Evolutionary conservation across 2,329 filamentous ascomycete species (phyloP).

Genomic region (Fusarium brachygibbosum): DNA sequence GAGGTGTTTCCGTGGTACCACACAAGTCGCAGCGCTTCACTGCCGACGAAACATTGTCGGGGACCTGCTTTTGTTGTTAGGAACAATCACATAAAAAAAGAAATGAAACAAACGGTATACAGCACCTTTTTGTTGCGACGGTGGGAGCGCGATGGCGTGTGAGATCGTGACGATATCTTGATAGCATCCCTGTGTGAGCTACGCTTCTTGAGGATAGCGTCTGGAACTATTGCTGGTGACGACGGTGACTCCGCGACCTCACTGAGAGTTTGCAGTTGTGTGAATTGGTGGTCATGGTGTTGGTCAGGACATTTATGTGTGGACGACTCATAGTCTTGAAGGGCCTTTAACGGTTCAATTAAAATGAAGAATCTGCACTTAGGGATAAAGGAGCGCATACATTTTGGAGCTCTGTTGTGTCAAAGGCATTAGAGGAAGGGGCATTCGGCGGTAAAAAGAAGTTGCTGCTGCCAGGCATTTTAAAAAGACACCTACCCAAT

Average conservation of each 20-base stretch:
- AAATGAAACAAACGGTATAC: background rate
- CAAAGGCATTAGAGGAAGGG: background rate
- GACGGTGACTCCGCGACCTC: background rate
- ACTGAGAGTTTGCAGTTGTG: background rate
- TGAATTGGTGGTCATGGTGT: background rate
- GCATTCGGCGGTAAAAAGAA: background rate
- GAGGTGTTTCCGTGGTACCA: slow-evolving; percentile 3
- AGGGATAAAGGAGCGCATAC: background rate
- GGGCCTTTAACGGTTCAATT: background rate
- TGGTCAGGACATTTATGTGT: no score
- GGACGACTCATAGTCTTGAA: background rate
- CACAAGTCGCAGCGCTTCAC: background rate
- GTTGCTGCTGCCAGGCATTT: background rate
- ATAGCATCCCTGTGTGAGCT: background rate
- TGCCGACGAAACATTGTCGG: background rate
- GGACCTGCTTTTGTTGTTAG: background rate
- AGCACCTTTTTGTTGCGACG: background rate
- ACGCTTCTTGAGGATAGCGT: background rate
- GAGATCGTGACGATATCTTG: background rate
- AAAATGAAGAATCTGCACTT: background rate
- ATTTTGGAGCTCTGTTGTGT: background rate
- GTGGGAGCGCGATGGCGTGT: background rate
- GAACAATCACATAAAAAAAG: background rate
- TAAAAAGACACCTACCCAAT: background rate
- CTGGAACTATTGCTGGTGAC: background rate